A percentile compares a stretch with the other conserved stretches of the same genome.
These are phyloP conservation scores for Gleditsia sinensis DNA, from an alignment of 306 rosid genomes.

Conservation along the genomic window DNA sequence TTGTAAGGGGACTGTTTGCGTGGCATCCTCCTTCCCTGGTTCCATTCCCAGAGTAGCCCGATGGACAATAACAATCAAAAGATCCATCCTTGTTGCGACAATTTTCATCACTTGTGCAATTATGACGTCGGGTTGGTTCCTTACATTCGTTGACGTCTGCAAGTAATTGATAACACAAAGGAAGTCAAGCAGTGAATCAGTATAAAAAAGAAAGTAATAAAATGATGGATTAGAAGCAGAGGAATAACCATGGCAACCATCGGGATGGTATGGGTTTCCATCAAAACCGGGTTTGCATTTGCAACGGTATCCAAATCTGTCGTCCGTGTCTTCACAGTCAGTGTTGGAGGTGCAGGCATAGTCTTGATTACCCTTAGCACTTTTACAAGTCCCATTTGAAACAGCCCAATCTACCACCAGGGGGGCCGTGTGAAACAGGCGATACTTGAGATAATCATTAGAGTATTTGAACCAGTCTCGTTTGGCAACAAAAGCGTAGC, in stretches of 20 bases:
- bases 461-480: constrained; percentile 33
- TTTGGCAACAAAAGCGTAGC: constrained; percentile 36
- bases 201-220: not conserved
- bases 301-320: constrained; percentile 31
- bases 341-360: constrained; percentile 4
- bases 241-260: constrained; percentile 34
- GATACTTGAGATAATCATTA: not conserved
- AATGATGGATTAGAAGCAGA: too few relatives aligned
- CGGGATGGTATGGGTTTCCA: constrained; percentile 39
- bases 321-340: not conserved
- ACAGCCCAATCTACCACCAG: constrained; percentile 42
- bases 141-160: constrained; percentile 1
- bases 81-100: not conserved
- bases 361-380: not conserved
- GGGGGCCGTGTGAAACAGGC: not conserved
- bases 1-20: not conserved
- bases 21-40: not conserved
- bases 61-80: not conserved
- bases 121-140: not conserved
- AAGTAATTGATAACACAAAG: not conserved
- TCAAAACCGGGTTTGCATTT: constrained; percentile 28
- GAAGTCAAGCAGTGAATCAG: not conserved
- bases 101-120: not conserved
- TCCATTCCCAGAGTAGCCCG: not conserved
- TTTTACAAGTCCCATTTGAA: constrained; percentile 9